Evolutionary conservation across 129 eudicot genomes (phyloP).

Genomic region (Artemisia tridentata): DNA sequence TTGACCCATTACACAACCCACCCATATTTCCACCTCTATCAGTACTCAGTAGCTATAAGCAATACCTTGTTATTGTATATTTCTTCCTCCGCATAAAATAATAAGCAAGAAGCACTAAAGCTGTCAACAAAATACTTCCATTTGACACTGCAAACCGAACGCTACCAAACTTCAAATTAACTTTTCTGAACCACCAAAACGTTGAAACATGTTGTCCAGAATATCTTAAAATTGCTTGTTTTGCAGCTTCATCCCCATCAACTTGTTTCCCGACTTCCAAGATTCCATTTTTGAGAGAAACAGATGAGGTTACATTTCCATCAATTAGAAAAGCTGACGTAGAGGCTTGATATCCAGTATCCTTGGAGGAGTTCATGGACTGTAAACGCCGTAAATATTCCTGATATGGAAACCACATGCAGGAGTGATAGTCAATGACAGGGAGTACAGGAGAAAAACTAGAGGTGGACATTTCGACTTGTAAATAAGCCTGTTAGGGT

Average conservation of each 20-base stretch:
- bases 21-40: no score
- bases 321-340: conserved; percentile 33
- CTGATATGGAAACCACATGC: conserved; percentile 30
- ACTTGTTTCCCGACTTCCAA: conserved; percentile 26
- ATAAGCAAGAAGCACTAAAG: conserved; percentile 42
- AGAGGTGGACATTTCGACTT: neutral
- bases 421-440: conserved; percentile 1
- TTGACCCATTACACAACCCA: no score
- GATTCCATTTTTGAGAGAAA: conserved; percentile 21
- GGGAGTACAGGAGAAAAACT: neutral
- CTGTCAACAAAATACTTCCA: conserved; percentile 56
- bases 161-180: conserved; percentile 54
- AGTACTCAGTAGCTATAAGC: no score
- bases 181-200: conserved; percentile 58
- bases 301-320: conserved; percentile 27
- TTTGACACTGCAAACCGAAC: conserved; percentile 50
- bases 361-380: conserved; percentile 49
- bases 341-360: conserved; percentile 44
- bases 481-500: neutral
- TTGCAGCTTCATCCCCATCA: conserved; percentile 29
- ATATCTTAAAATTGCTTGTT: conserved; percentile 59
- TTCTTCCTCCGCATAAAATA: conserved; percentile 65
- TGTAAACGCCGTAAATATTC: conserved; percentile 61
- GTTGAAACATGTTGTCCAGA: conserved; percentile 42
- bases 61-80: conserved; percentile 54